Conservation (phyloP, 2,329 filamentous ascomycete species). For the Trichoderma asperellum region DNA sequence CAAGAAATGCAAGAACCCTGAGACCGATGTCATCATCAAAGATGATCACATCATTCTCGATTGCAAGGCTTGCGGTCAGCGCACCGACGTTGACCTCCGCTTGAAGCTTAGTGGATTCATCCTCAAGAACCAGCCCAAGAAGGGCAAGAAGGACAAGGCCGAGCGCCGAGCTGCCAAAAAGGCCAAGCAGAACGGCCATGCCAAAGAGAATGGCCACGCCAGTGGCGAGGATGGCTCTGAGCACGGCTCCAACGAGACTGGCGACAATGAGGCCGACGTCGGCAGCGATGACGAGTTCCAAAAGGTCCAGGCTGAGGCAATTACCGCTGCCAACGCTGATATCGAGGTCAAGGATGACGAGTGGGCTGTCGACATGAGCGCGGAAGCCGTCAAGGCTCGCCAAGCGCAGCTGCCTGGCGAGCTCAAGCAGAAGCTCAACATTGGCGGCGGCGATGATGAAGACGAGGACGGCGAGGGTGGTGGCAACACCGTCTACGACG, state of each 20-base stretch:
- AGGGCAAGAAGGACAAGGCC: conserved; percentile 97
- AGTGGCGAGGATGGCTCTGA: conserved; percentile 60
- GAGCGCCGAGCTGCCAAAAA: conserved; percentile 88
- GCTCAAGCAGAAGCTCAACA: conserved; percentile 87
- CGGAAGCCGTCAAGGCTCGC: conserved; percentile 91
- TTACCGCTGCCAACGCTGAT: conserved; percentile 54
- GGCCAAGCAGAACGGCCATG: conserved; percentile 75
- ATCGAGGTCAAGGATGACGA: conserved; percentile 78
- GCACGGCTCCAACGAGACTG: conserved; percentile 54
- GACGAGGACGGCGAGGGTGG: conserved; percentile 78
- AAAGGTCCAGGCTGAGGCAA: conserved; percentile 72
- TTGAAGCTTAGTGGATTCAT: conserved; percentile 98
- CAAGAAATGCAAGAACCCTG: conserved; percentile 99
- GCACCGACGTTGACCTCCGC: conserved; percentile 86
- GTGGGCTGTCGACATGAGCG: conserved; percentile 96
- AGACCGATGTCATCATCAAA: conserved; percentile 95
- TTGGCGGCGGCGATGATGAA: conserved; percentile 73
- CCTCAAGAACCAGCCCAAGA: conserved; percentile 89
- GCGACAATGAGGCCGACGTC: conserved; percentile 61
- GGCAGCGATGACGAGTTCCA: conserved; percentile 92
- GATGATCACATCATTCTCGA: conserved; percentile 90
- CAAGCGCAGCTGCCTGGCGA: conserved; percentile 91
- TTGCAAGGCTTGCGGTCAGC: conserved; percentile 98
- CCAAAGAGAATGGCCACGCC: conserved; percentile 60
- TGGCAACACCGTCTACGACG: conserved; percentile 79